Evolutionary conservation across 768 basidiomycete species (phyloP), one percentile per base, ranked within the genome.

Genomic region (Lepiota brunneoincarnata): DNA sequence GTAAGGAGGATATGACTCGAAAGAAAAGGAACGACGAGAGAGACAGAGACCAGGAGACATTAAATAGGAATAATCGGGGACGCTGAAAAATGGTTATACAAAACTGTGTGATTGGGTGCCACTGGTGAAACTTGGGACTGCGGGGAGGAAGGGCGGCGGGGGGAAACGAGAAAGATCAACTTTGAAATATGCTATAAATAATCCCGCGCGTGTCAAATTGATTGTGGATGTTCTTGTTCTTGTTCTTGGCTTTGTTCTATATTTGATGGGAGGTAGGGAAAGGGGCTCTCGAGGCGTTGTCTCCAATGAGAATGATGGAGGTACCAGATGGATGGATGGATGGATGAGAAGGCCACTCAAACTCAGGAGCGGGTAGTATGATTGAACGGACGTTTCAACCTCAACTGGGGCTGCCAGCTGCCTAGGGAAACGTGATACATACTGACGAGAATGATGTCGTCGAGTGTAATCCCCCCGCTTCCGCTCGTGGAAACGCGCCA

Each of bases 341-440:
- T 23, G 20, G 43, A 24, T 12, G 23, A 24, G 43, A 54, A 20
- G 46, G 31, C 39, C 38, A 41, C 15, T 34, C 23, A 23, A 37
- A 20, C 17, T 48, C 39, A 54, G 31, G 12, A 18, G 46, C 46
- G 53, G 23, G 26, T 2, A 21, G 45, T 37, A 9, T 47, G 53
- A 56, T 50, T 50, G 17, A 68, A 58, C 4, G 76, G 76, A 20
- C 72, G 75, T 36, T 72, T 67, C 34, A 90, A 73, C 64, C 87
- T 78, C 41, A 91, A 69, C 53, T 91, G 87, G 18, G 88, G 87
- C 56, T 91, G 89, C 89, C 89, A 91, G 53, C 83, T 85, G 10
- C 89, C 89, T 69, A 88, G 82, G 11, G 88, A 89, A 48, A 91
- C 87, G 59, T 91, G 89, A 68, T 91, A 88, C 50, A 91, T 81